These are phyloP conservation scores for Hymenoscyphus linearis DNA, from an alignment of 2,329 filamentous ascomycete species.

Conservation along the genomic window DNA sequence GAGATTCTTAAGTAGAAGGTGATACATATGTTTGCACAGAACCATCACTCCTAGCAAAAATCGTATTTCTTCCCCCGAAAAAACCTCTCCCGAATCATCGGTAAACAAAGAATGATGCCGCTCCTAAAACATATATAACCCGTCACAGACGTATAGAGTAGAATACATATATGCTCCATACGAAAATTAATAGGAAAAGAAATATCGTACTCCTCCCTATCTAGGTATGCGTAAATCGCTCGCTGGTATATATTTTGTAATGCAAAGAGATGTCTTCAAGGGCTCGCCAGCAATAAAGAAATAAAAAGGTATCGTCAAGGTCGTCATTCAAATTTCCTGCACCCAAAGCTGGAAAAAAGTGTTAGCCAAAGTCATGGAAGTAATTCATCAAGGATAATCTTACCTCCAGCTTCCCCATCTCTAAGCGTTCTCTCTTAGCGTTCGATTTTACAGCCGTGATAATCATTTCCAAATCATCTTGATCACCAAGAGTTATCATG, in stretches of 20 bases:
- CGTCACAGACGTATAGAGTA: constrained; percentile 14
- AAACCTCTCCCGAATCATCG: not conserved
- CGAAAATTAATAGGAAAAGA: not conserved
- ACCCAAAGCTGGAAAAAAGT: constrained; percentile 26
- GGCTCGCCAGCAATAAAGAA: constrained; percentile 9
- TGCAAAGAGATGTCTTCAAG: constrained; percentile 12
- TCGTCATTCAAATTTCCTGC: constrained; percentile 25
- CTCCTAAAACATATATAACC: not conserved
- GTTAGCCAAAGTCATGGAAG: constrained; percentile 14
- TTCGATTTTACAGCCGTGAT: constrained; percentile 62
- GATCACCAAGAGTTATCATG: constrained; percentile 95
- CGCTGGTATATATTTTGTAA: constrained; percentile 26
- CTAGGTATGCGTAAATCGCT: constrained; percentile 24
- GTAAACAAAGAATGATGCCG: not conserved
- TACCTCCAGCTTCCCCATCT: constrained; percentile 94
- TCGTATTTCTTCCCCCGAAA: not conserved
- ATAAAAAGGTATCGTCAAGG: constrained; percentile 12
- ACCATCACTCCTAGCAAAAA: not conserved
- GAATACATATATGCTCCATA: constrained; percentile 13
- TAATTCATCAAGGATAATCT: constrained; percentile 35
- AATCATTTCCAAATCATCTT: constrained; percentile 91
- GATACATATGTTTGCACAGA: not conserved
- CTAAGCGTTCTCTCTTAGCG: constrained; percentile 67
- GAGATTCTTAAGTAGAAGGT: not conserved
- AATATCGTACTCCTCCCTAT: constrained; percentile 15